Base-by-base conservation (phyloP, 768 basidiomycete genomes). In the Sutorius australiensis region DNA sequence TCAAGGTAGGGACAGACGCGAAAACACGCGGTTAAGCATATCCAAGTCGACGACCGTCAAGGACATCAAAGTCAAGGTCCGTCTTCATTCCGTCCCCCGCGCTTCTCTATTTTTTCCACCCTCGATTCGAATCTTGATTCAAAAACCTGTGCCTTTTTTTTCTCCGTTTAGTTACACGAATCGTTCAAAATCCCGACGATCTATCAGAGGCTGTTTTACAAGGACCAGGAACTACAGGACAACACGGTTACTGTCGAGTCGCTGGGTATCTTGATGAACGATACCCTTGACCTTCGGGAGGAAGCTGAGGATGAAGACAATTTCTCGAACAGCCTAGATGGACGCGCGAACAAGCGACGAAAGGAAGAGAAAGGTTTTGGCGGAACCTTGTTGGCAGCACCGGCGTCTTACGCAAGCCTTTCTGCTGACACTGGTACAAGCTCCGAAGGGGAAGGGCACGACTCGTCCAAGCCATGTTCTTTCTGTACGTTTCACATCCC, bases 11-110 rank as follows among this genome's bases (percentile, higher is more conserved):
- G 77, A 80, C 50, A 65, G 73, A 27, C 79, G 75, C 8, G 79
- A 79, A 60, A 71, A 73, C 56, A 76, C 75, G 53, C 79, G 70
- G 58, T 63, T 89, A 45, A 76, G 71, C 11, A 77, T 92, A 41
- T 72, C 74, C 40, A 91, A 88, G 66, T 64, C 69, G 30, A 89
- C 80, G 56, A 83, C 86, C 0, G 77, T 93, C 46, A 90, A 86
- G 66, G 89, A 92, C 14, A 80, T 92, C 61, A 92, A 91, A 68
- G 63, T 88, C 50, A 76, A 80, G 75, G 86, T 89, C 52, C 53
- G 80, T 68, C 28, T 13, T 21, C 30, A 3, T 16, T 21, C 21
- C 21, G 5, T 16, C 30, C 14, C 8, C 13, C 21, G 24, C 24
- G 24, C 24, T 24, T 24, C 21, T 32, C 19, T 16, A 13, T 46